Evolutionary conservation across 1,284 basidiomycete species (phyloP).

Genomic region (Leccinum griseonigrum): DNA sequence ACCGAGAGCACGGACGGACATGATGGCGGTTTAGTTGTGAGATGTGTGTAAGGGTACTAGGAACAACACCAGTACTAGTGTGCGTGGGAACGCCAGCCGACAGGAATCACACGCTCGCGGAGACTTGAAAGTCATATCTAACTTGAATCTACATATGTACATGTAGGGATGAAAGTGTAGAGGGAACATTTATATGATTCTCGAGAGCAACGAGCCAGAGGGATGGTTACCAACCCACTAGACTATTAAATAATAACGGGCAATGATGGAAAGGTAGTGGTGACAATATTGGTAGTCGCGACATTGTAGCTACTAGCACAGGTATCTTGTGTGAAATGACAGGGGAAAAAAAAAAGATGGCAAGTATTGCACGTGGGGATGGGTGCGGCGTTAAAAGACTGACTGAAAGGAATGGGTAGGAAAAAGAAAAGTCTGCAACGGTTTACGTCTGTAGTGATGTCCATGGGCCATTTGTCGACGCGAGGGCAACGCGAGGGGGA

Average conservation of each 20-base stretch:
- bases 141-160: slow-evolving; percentile 2
- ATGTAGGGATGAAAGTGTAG: not conserved
- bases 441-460: slow-evolving; percentile 8
- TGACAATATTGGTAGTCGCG: slow-evolving; percentile 17
- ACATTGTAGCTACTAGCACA: not conserved
- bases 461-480: slow-evolving; percentile 2
- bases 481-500: not conserved
- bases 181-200: slow-evolving; percentile 6
- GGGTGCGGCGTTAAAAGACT: slow-evolving; percentile 1
- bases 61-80: not conserved
- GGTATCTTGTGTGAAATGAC: slow-evolving; percentile 2
- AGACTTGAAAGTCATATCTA: not conserved
- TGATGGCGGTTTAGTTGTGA: slow-evolving; percentile 40
- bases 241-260: not conserved
- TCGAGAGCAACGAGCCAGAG: slow-evolving; percentile 8
- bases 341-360: not conserved
- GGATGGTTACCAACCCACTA: slow-evolving; percentile 7
- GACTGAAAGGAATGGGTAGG: slow-evolving; percentile 2
- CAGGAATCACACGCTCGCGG: slow-evolving; percentile 14
- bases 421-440: slow-evolving; percentile 13
- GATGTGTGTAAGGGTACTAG: not conserved
- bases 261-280: slow-evolving; percentile 2
- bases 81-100: slow-evolving; percentile 21
- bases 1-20: slow-evolving; percentile 52
- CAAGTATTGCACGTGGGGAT: slow-evolving; percentile 8